Conservation (phyloP, 2,329 filamentous ascomycete species). For the Monilinia laxa region DNA sequence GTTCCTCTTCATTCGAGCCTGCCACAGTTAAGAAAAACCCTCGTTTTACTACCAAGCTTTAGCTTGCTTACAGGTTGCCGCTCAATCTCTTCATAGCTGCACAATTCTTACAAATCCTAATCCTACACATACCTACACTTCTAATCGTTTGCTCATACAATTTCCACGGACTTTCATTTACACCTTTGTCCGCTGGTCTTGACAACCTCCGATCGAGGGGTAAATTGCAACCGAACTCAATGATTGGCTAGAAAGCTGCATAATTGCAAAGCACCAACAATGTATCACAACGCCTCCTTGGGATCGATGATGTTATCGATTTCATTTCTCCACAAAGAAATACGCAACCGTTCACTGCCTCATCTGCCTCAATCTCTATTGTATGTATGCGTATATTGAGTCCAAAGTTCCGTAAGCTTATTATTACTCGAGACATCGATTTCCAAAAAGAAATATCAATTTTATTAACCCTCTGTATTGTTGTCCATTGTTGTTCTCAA, state of each 20-base stretch:
- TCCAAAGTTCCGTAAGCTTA: not conserved
- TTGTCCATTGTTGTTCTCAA: not conserved
- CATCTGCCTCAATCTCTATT: not conserved
- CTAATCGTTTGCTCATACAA: no score
- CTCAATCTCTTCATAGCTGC: not conserved
- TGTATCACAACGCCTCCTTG: not conserved
- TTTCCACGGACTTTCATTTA: slow-evolving; percentile 5
- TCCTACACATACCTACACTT: no score
- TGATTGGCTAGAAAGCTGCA: slow-evolving; percentile 20
- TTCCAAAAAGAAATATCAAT: not conserved
- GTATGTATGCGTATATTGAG: not conserved
- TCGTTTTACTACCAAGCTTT: not conserved
- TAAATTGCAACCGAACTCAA: slow-evolving; percentile 15
- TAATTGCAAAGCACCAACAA: not conserved
- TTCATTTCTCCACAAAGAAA: slow-evolving; percentile 10
- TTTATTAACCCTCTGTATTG: no score
- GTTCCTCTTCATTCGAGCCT: not conserved
- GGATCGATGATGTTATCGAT: slow-evolving; percentile 26
- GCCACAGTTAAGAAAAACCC: not conserved
- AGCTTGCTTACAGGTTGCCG: not conserved
- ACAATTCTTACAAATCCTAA: not conserved
- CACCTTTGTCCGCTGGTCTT: slow-evolving; percentile 13
- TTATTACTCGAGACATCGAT: not conserved
- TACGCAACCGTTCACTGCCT: slow-evolving; percentile 25
- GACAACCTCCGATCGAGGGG: slow-evolving; percentile 29